Base-by-base conservation (phyloP, 225 moss, liverwort and hornwort species). In the Anthoceros angustus region DNA sequence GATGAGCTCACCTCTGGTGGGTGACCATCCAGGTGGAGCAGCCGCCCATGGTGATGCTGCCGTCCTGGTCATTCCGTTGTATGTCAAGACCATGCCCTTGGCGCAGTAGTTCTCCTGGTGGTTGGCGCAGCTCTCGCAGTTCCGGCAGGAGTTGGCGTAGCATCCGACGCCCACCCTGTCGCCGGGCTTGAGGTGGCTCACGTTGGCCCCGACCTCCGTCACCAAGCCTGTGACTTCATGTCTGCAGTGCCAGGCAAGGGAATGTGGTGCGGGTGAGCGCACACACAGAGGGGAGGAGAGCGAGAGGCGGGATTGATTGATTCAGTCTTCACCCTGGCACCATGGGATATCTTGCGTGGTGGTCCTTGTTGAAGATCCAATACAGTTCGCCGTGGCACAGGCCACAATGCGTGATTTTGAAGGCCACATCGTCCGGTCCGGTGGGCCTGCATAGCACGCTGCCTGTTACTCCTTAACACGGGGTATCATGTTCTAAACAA, bases 141-240 rank as follows among this genome's bases (percentile, higher is more conserved):
- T 43, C 23, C 38, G 77, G 62, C 87, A 88, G 0, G 85, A 83
- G 23, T 62, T 67, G 18, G 74, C 71, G 10, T 62, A 64, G 21
- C 68, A 74, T 16, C 87, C 87, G 26, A 80, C 80, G 23, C 88
- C 86, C 45, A 88, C 88, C 16, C 73, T 74, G 55, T 88, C 81
- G 45, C 88, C 88, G 10, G 72, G 62, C 70, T 87, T 82, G 73
- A 86, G 85, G 15, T 69, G 68, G 3, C 74, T 82, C 43, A 90
- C 90, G 68, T 80, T 75, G 25, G 73, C 73, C 42, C 85, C 90
- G 16, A 90, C 85, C 73, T 90, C 78, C 15, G 73, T 83, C 42
- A 87, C 86, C 61, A 89, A 63, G 39, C 86, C 89, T 12, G 72
- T 74, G 7, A 90, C 73, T 67, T 90, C 90, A 60, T 87, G 90